Base-by-base conservation (phyloP, 345 rosid genomes). In the Nephelium lappaceum region DNA sequence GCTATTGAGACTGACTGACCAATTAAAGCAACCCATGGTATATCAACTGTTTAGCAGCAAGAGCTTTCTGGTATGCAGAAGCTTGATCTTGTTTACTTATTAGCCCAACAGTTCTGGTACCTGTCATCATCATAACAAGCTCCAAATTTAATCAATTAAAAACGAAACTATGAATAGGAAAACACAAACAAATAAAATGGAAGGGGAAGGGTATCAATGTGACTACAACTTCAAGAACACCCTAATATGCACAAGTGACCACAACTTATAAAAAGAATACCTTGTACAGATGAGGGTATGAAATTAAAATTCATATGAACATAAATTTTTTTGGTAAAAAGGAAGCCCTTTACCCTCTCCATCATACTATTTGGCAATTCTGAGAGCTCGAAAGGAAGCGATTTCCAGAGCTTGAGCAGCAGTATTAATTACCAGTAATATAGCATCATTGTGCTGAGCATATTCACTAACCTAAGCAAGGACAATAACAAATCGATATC, bases 31-130 rank as follows among this genome's bases (percentile, higher is more conserved):
- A 92, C 88, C 97, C 94, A 92, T 4, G 84, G 87, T 51, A 92
- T 89, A 80, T 90, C 97, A 47, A 83, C 69, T 24, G 97, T 92
- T 83, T 91, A 71, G 89, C 93, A 72, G 94, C 91, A 83, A 90
- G 80, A n/a, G 91, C 92, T 88, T 92, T 88, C 63, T 78, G 78
- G 60, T 90, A 93, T 43, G 88, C 79, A 83, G 92, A 90, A 58
- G 93, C 95, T 88, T 90, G 97, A 86, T 95, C 99, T 85, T 94
- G 91, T 86, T 96, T 95, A 83, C 97, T 92, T 74, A 95, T 95
- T 71, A 94, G 84, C 57, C 99, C 99, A 76, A 96, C 77, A 9
- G 98, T 96, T 85, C 99, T 90, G 45, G 99, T 96, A 79, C 99
- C 98, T 96, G 76, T 11, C 66, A 74, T 67, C 4, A 41, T 21